A percentile compares a stretch with the other conserved stretches of the same genome.
These are phyloP conservation scores for Penicillium digitatum DNA, from an alignment of 2,329 filamentous ascomycete species.

Conservation along the genomic window DNA sequence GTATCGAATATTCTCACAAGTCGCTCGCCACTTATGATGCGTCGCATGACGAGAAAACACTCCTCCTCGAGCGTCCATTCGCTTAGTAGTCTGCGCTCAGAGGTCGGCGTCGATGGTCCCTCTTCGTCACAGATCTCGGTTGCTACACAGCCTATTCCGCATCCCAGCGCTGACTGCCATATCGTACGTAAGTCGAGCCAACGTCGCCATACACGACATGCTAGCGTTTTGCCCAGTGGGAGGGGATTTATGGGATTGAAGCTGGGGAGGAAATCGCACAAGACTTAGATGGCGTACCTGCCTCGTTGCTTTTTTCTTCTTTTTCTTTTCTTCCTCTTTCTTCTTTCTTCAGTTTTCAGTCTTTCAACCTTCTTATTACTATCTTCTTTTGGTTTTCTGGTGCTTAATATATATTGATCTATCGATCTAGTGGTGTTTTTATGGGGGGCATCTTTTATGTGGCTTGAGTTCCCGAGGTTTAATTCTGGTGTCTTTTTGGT, in stretches of 20 bases:
- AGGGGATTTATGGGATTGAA: slow-evolving; percentile 24
- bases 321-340: not conserved
- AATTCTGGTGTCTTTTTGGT: not conserved
- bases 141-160: not conserved
- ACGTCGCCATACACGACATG: slow-evolving; percentile 17
- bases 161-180: slow-evolving; percentile 2
- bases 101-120: slow-evolving; percentile 18
- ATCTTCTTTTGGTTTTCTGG: no score
- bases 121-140: slow-evolving; percentile 5
- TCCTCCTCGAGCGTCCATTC: slow-evolving; percentile 27
- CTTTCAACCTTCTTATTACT: no score
- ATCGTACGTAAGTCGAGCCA: slow-evolving; percentile 14
- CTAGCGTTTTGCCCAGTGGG: slow-evolving; percentile 15
- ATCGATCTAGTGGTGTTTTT: not conserved
- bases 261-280: slow-evolving; percentile 21
- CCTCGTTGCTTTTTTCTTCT: not conserved
- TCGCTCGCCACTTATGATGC: slow-evolving; percentile 23
- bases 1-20: slow-evolving; percentile 21
- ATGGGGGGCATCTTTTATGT: not conserved
- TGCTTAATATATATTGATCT: not conserved
- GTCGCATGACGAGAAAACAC: slow-evolving; percentile 28
- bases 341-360: no score
- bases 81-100: slow-evolving; percentile 30
- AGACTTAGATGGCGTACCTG: slow-evolving; percentile 3
- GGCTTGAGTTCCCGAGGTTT: not conserved